Percentiles rank a stretch among this genome's conserved stretches.
These are phyloP conservation scores for Phytopythium helicoides DNA, from an alignment of 352 stramenopile genomes.

Conservation along the genomic window DNA sequence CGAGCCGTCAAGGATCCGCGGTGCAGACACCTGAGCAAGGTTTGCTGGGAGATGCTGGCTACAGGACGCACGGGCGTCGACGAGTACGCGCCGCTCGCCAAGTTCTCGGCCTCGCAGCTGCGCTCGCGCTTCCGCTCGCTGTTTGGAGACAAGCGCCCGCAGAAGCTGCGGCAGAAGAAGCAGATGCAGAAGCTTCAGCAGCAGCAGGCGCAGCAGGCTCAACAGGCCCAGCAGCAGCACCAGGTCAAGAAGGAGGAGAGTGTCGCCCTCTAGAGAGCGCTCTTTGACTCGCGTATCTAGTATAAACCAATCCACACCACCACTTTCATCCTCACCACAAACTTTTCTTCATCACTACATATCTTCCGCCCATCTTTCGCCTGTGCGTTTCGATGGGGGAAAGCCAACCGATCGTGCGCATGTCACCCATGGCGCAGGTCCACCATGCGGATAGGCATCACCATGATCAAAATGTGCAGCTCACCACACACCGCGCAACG, in stretches of 20 bases:
- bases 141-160: constrained; percentile 74
- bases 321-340: too few relatives aligned
- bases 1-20: constrained; percentile 68
- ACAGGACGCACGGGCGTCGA: constrained; percentile 66
- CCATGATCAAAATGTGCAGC: too few relatives aligned
- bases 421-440: too few relatives aligned
- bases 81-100: constrained; percentile 64
- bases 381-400: too few relatives aligned
- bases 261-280: too few relatives aligned
- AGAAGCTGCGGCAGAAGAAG: constrained; percentile 68
- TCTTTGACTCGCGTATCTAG: too few relatives aligned
- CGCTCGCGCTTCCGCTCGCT: constrained; percentile 74
- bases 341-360: too few relatives aligned
- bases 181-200: constrained; percentile 59
- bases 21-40: constrained; percentile 70
- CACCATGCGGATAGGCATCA: too few relatives aligned
- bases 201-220: constrained; percentile 27
- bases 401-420: too few relatives aligned
- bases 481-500: too few relatives aligned
- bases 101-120: constrained; percentile 76
- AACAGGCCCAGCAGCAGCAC: constrained; percentile 5
- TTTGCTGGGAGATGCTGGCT: constrained; percentile 78
- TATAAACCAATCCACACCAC: too few relatives aligned
- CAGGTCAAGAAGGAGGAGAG: constrained; percentile 22
- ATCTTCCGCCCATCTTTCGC: too few relatives aligned